Evolutionary conservation across 176 grass and related monocot genomes (phyloP), one percentile per base, ranked within the genome.

Genomic region (Carex cristatella): DNA sequence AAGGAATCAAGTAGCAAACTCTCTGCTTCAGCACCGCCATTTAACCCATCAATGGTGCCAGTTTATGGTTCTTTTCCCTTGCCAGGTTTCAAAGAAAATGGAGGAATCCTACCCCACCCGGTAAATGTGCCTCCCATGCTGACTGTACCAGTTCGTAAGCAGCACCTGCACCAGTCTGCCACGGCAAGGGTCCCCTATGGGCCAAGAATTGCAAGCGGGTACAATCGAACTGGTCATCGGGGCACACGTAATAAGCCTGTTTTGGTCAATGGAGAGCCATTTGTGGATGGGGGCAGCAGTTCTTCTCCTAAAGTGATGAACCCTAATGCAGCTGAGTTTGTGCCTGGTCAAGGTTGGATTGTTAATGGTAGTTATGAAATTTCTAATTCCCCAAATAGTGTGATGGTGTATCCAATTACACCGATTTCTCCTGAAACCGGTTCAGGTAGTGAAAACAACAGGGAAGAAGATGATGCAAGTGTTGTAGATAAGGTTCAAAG

Each of bases 171-270:
- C 83, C 93, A 98, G 65, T 98, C 93, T 90, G 95, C 95, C 65
- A 98, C 95, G 7, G 80, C 95, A 79, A 98, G 95, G 79, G 91
- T 98, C 14, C 95, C 95, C 87, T 98, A 98, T 32, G 95, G 95
- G 78, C 95, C 95, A 81, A 90, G 95, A 81, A 89, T 98, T 49
- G 91, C 93, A 62, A 93, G 95, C 31, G 95, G 93, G 27, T 94
- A 93, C 88, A 98, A 98, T 75, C 92, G 89, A 83, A 86, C 91
- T 58, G 95, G 93, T 79, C 88, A 98, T 46, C 82, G 95, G 66
- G 88, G 76, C n/a, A 75, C 88, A 80, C 95, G 91, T 82, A 94
- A 73, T 81, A 98, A 98, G 58, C 67, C 86, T 62, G 69, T 86
- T n/a, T 87, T 92, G 85, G 89, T 84, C 62, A 98, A 90, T 69